phyloP scores from a whole-genome alignment of 352 stramenopile species.

The Phytophthora palmivora region DNA sequence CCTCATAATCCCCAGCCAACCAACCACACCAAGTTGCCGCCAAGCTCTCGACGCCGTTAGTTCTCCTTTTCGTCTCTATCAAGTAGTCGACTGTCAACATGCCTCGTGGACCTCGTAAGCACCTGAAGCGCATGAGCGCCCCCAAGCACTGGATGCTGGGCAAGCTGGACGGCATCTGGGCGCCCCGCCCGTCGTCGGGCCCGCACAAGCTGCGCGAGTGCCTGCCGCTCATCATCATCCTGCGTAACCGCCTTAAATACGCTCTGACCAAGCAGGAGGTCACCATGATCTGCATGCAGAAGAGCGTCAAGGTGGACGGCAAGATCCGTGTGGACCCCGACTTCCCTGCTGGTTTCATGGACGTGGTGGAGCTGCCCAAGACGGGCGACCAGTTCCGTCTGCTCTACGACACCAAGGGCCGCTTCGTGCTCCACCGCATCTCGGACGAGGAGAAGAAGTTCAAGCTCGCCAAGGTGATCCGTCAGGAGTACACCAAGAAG shows the following conservation, averaged over 20 bases:
- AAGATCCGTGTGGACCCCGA: slow-evolving; percentile 97
- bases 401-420: slow-evolving; percentile 99
- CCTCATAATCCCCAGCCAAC: slow-evolving; percentile 37
- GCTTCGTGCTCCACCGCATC: slow-evolving; percentile 98
- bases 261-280: slow-evolving; percentile 98
- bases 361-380: slow-evolving; percentile 98
- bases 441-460: slow-evolving; percentile 97
- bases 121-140: slow-evolving; percentile 88
- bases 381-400: slow-evolving; percentile 97
- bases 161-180: slow-evolving; percentile 93
- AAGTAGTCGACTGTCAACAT: slow-evolving; percentile 56
- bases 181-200: slow-evolving; percentile 94
- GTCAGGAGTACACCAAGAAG: slow-evolving; percentile 95
- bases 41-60: slow-evolving; percentile 23
- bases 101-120: slow-evolving; percentile 88
- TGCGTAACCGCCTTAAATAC: slow-evolving; percentile 99
- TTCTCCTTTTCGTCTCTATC: slow-evolving; percentile 67
- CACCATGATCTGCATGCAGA: slow-evolving; percentile 99
- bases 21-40: not conserved
- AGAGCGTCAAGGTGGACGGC: slow-evolving; percentile 98
- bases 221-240: slow-evolving; percentile 97
- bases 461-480: slow-evolving; percentile 99
- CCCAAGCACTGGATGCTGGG: slow-evolving; percentile 92
- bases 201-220: slow-evolving; percentile 99
- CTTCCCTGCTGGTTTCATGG: slow-evolving; percentile 99